Conservation (phyloP, 768 basidiomycete species). For the Panaeolus papilionaceus region DNA sequence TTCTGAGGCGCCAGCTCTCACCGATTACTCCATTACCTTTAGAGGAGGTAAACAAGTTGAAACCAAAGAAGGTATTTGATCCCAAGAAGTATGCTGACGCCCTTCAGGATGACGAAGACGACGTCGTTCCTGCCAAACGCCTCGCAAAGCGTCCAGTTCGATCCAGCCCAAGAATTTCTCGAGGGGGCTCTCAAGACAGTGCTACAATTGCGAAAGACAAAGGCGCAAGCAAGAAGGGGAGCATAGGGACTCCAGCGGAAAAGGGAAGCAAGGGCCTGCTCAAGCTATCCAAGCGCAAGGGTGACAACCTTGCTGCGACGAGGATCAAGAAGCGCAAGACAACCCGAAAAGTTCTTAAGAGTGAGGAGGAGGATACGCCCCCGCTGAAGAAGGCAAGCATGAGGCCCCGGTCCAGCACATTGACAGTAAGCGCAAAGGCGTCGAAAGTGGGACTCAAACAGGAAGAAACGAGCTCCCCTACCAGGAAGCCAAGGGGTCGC, state of each 20-base stretch:
- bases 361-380: background rate
- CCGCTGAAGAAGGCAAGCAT: conserved; percentile 1
- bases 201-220: background rate
- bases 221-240: background rate
- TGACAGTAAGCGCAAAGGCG: background rate
- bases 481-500: background rate
- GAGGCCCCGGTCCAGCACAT: background rate
- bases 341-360: background rate
- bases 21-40: background rate
- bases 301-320: conserved; percentile 3
- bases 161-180: conserved; percentile 5
- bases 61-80: background rate
- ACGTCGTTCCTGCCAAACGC: background rate
- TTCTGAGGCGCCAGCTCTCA: background rate
- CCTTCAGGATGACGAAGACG: conserved; percentile 5
- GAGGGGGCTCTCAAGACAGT: background rate
- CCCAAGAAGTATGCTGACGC: background rate
- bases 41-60: background rate
- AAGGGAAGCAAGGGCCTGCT: background rate
- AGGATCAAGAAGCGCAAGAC: conserved; percentile 5
- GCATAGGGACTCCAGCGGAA: background rate
- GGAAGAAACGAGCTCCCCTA: background rate
- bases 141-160: background rate
- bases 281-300: conserved; percentile 4
- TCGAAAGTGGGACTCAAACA: background rate